Conservation (phyloP, 768 basidiomycete species). For the Naganishia kalamii region DNA sequence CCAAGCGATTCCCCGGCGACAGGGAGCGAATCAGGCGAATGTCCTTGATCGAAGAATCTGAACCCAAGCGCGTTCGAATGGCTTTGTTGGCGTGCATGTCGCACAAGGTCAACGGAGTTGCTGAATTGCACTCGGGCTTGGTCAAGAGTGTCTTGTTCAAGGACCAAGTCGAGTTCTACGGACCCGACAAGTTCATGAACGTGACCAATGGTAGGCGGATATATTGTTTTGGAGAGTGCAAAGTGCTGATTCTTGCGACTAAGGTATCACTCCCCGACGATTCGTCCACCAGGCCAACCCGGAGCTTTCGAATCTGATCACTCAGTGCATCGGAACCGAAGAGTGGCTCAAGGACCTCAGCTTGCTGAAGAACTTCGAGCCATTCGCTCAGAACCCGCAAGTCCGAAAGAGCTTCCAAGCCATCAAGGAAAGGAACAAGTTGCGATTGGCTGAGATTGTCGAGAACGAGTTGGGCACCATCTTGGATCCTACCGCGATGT, state of each 20-base stretch:
- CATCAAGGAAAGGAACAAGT: conserved; percentile 86
- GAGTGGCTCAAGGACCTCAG: conserved; percentile 73
- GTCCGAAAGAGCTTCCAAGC: conserved; percentile 76
- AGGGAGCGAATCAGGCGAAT: conserved; percentile 71
- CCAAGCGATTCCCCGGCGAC: conserved; percentile 83
- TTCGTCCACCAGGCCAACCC: conserved; percentile 69
- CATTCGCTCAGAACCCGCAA: conserved; percentile 61
- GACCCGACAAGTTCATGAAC: conserved; percentile 58
- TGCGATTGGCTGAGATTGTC: conserved; percentile 70
- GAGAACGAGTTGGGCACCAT: conserved; percentile 63
- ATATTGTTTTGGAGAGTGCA: conserved; percentile 49
- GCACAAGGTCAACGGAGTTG: conserved; percentile 70
- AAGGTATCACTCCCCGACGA: conserved; percentile 75
- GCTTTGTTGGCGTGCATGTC: conserved; percentile 72
- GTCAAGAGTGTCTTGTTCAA: conserved; percentile 58
- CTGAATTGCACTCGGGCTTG: conserved; percentile 87
- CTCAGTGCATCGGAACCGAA: conserved; percentile 66
- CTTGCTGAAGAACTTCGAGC: conserved; percentile 69
- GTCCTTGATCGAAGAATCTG: conserved; percentile 91
- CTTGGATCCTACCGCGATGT: conserved; percentile 50
- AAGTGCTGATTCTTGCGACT: background rate
- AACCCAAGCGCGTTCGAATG: conserved; percentile 66
- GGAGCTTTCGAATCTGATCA: conserved; percentile 73
- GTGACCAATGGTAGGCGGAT: conserved; percentile 69
- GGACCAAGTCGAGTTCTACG: conserved; percentile 90